Conservation (phyloP, 2,329 filamentous ascomycete species). For the Beauveria caledonica region DNA sequence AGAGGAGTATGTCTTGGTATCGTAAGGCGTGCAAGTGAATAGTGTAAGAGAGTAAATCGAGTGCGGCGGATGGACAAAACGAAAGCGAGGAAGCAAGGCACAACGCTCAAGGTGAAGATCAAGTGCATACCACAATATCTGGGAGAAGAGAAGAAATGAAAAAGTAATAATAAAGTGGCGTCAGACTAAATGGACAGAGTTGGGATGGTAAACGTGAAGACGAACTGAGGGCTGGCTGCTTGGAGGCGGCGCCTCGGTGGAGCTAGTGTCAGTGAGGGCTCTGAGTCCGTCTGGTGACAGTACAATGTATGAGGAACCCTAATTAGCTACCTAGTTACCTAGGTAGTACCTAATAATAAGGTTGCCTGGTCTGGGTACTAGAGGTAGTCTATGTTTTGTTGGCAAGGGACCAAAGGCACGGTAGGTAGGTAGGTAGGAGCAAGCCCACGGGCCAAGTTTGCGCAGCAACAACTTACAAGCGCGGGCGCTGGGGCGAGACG, state of each 20-base stretch:
- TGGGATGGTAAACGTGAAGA: neutral
- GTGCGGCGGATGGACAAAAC: neutral
- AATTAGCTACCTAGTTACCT: neutral
- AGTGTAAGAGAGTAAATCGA: neutral
- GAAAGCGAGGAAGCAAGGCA: neutral
- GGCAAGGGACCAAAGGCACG: neutral
- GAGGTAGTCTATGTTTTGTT: neutral
- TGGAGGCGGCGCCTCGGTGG: neutral
- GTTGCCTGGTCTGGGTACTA: no score
- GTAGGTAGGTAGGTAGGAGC: neutral
- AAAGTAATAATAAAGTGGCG: neutral
- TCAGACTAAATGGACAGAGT: neutral
- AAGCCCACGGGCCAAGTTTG: constrained; percentile 5
- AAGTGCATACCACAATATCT: neutral
- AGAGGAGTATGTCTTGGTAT: neutral
- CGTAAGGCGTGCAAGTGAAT: neutral
- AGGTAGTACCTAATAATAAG: no score
- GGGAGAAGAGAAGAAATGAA: neutral
- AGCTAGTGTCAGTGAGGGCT: neutral
- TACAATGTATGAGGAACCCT: no score
- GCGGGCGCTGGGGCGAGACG: neutral
- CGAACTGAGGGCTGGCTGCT: neutral
- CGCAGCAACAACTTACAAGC: neutral
- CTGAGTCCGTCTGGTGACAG: no score
- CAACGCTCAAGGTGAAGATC: neutral